Base-by-base conservation (phyloP, 441 rosid genomes). In the Melianthus villosus region DNA sequence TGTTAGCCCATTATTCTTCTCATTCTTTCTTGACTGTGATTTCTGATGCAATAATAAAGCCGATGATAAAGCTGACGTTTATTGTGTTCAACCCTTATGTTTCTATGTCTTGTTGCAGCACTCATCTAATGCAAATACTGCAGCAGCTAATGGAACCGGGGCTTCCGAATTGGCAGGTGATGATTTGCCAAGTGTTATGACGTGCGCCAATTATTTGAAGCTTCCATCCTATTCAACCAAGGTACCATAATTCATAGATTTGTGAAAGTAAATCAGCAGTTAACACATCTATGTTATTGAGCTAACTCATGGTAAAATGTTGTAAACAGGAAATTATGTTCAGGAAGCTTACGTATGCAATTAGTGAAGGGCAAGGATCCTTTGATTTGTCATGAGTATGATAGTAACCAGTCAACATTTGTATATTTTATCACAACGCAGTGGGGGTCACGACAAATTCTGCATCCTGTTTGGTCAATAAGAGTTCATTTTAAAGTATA, bases 181-280 rank as follows among this genome's bases (percentile, higher is more conserved):
- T 22, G 97, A 82, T 64, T 65, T 92, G 62, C 99, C 96, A 4
- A 92, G 99, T 44, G 99, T 92, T 36, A 92, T 92, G 99, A 92
- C 99, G 23, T 86, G 99, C 62, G 99, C 97, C 42, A 92, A 92
- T 72, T 92, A 92, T 73, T 69, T 92, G 36, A 92, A 92, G 65
- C 97, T 92, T 53, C 99, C 99, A 42, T 89, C 99, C 16, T 92
- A 86, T 57, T 86, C 99, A 1, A 75, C 83, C 22, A 82, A 82
- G 92, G 94, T 79, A 53, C 42, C 0, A 2, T 26, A 34, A 32
- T 32, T 33, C 16, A 9, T 18, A 3, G 16, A 33, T n/a, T n/a
- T n/a, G n/a, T n/a, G n/a, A n/a, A n/a, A n/a, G n/a, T n/a, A n/a
- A n/a, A n/a, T n/a, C n/a, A n/a, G n/a, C n/a, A n/a, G n/a, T n/a